Evolutionary conservation across 306 rosid species (phyloP), one percentile per base, ranked within the genome.

Genomic region (Leucaena leucocephala): DNA sequence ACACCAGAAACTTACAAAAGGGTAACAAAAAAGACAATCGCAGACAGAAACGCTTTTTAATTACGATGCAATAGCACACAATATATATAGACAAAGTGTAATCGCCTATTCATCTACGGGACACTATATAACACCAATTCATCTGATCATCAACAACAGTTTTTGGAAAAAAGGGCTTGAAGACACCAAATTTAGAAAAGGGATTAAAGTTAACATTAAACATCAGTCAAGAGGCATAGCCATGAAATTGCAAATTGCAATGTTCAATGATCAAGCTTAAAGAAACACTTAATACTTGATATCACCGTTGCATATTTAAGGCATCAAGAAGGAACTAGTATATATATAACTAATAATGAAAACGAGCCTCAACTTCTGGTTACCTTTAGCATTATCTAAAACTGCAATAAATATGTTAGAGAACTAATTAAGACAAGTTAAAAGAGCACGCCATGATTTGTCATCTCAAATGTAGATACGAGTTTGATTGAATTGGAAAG

Each of bases 151-250:
- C 22, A n/a, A 48, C 5, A 17, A 63, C 58, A 63, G 1, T 85
- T 74, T 38, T 21, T 46, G n/a, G 21, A 58, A 76, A 54, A 5
- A 78, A 71, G 13, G 34, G 61, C 49, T 10, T 8, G 50, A 72
- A 42, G 46, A 45, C 38, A 67, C 13, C 15, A 64, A 27, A 49
- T 63, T 36, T 42, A 39, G 54, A 15, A 3, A 70, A 36, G 66
- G 76, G 52, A 71, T 52, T 44, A 69, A 42, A 77, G 70, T 75
- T 40, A 71, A 65, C 55, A 50, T 27, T 36, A 79, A 34, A 12
- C 36, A 40, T 48, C 33, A 27, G 38, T 45, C 49, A 15, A 63
- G 43, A 62, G 43, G 17, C 38, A 67, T 67, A 0, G 27, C 27
- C 27, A 27, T 27, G 16, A 49, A 42, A 75, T 73, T 48, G 68